phyloP scores from a whole-genome alignment of 2,329 filamentous ascomycete genomes.

The Daldinia eschscholtzii region DNA sequence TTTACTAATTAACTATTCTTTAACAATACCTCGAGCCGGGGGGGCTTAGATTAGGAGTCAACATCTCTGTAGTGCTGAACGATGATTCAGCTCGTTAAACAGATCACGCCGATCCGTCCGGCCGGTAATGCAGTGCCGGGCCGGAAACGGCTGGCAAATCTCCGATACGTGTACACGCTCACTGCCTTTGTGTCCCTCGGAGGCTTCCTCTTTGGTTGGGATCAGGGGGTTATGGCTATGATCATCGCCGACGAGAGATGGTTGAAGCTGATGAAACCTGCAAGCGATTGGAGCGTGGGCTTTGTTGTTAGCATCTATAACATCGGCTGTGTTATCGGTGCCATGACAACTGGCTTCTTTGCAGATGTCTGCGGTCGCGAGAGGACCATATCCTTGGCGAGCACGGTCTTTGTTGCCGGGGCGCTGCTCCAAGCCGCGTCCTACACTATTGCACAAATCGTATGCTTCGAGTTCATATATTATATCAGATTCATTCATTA shows the following conservation, averaged over 20 bases:
- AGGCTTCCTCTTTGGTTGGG: constrained; percentile 52
- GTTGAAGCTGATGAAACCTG: constrained; percentile 49
- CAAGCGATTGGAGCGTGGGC: constrained; percentile 50
- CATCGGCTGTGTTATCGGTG: constrained; percentile 50
- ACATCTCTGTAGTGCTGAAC: background rate
- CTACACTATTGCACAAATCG: constrained; percentile 47
- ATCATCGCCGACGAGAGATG: constrained; percentile 52
- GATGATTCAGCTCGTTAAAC: constrained; percentile 44
- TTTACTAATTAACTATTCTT: background rate
- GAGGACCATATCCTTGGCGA: constrained; percentile 49
- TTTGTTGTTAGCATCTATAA: constrained; percentile 53
- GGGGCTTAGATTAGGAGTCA: background rate
- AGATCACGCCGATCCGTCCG: constrained; percentile 47
- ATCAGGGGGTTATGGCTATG: constrained; percentile 53
- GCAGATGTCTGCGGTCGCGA: constrained; percentile 50
- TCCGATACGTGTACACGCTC: constrained; percentile 51
- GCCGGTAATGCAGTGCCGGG: constrained; percentile 24
- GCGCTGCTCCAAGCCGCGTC: constrained; percentile 47
- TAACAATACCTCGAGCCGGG: background rate
- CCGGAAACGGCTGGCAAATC: constrained; percentile 45
- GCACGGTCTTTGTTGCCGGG: constrained; percentile 47
- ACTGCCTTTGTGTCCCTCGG: constrained; percentile 50
- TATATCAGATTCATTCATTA: background rate
- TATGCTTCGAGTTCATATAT: constrained; percentile 28
- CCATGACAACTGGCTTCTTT: constrained; percentile 48